Base-by-base conservation (phyloP, 2,329 filamentous ascomycete genomes). In the Phialophora verrucosa region DNA sequence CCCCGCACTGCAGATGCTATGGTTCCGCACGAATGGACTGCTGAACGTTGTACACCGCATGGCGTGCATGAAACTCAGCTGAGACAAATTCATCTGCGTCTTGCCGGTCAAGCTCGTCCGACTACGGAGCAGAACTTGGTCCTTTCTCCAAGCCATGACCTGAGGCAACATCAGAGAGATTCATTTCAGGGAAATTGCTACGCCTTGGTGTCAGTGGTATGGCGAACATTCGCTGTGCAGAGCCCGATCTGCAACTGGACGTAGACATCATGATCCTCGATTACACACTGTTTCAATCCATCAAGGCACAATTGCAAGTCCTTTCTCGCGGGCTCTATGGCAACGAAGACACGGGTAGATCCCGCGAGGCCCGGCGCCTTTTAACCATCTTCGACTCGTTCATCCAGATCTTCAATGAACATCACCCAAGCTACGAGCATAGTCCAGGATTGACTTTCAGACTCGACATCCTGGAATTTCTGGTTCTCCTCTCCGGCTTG, bases 201-300 rank as follows among this genome's bases (percentile, higher is more conserved):
- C n/a, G 14, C 23, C 14, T 23, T 29, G 20, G 12, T 29, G 23
- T 17, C 25, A 29, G 49, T 23, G 20, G 25, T 8, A 29, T 71
- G 70, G 63, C 50, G 1, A 66, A 72, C 62, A 71, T 66, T 29
- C 67, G 70, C 35, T 67, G 68, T 44, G 68, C 65, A n/a, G 62
- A 73, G 31, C 60, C 69, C 12, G 69, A 66, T 11, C 67, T 71
- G 32, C 69, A 72, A 42, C 59, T 71, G 20, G 72, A 74, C 51
- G 70, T 72, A 20, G 71, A 74, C 58, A 32, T 65, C 17, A 69
- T 74, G 72, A 69, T 72, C 8, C 53, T 74, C 17, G 72, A 74
- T 32, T 74, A 74, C 65, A 62, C 66, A 12, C 65, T 73, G 3
- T 72, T 70, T 60, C 69, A 70, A 23, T 65, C 70, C 1, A 67